These are phyloP conservation scores for Alternaria sp. DNA, from an alignment of 2,329 filamentous ascomycete genomes.

Conservation along the genomic window DNA sequence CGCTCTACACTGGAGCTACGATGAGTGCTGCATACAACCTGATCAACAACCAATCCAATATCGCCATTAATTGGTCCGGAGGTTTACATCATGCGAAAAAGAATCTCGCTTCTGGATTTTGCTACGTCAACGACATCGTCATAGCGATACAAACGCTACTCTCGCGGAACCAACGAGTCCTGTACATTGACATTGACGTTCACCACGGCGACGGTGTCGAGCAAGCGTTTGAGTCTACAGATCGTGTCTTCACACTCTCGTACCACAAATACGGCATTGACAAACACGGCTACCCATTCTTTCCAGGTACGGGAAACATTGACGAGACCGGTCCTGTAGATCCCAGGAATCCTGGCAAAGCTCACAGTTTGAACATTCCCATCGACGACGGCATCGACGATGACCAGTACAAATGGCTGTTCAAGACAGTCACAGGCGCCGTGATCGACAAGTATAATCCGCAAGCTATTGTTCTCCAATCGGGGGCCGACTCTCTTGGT, in stretches of 20 bases:
- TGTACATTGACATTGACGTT: conserved; percentile 95
- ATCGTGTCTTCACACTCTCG: conserved; percentile 88
- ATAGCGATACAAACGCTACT: conserved; percentile 89
- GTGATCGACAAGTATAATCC: conserved; percentile 87
- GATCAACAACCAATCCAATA: conserved; percentile 84
- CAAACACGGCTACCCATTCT: conserved; percentile 65
- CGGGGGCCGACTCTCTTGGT: conserved; percentile 91
- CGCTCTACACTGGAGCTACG: conserved; percentile 88
- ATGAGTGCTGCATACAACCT: conserved; percentile 91
- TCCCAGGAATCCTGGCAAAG: conserved; percentile 83
- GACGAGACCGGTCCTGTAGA: conserved; percentile 84
- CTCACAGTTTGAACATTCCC: conserved; percentile 89
- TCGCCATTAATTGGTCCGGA: conserved; percentile 97
- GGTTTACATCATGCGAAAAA: conserved; percentile 97
- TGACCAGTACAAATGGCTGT: conserved; percentile 84
- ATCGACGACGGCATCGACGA: conserved; percentile 91
- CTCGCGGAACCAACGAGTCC: conserved; percentile 78
- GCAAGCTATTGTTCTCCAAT: conserved; percentile 90
- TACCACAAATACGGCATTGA: conserved; percentile 95
- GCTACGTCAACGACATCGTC: conserved; percentile 99
- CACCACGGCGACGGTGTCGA: conserved; percentile 92
- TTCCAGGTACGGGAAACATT: conserved; percentile 87
- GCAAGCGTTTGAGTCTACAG: conserved; percentile 87
- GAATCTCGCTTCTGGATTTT: conserved; percentile 91
- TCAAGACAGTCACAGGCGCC: conserved; percentile 78